phyloP scores from a whole-genome alignment of 371 early-diverging fungal genomes.

The Mortierella sp. region DNA sequence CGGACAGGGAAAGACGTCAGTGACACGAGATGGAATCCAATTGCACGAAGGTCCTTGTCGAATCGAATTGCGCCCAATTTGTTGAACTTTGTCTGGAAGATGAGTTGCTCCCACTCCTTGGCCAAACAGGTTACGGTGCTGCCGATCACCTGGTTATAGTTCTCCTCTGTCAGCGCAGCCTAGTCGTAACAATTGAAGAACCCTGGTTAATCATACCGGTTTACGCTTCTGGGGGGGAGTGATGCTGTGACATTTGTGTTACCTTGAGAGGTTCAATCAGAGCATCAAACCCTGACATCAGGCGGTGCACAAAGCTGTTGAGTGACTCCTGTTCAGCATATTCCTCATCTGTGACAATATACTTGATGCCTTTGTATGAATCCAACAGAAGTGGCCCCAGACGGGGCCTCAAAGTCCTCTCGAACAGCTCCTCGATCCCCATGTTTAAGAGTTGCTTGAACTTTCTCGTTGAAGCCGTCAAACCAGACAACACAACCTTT shows the following conservation, averaged over 20 bases:
- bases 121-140: slow-evolving; percentile 71
- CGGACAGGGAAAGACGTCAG: slow-evolving; percentile 74
- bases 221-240: too few species aligned
- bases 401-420: slow-evolving; percentile 82
- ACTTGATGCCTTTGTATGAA: slow-evolving; percentile 85
- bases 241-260: not conserved
- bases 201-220: too few species aligned
- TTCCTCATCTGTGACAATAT: slow-evolving; percentile 90
- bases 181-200: too few species aligned
- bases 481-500: slow-evolving; percentile 60
- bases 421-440: slow-evolving; percentile 83
- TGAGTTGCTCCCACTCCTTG: slow-evolving; percentile 87
- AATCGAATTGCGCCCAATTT: slow-evolving; percentile 83
- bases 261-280: slow-evolving; percentile 70
- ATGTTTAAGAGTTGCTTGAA: slow-evolving; percentile 75
- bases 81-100: slow-evolving; percentile 86
- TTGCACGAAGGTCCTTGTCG: slow-evolving; percentile 87
- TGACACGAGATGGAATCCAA: slow-evolving; percentile 75
- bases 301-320: slow-evolving; percentile 82
- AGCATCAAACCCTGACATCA: slow-evolving; percentile 71
- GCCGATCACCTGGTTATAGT: slow-evolving; percentile 72
- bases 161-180: slow-evolving; percentile 74
- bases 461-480: slow-evolving; percentile 66
- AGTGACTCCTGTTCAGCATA: slow-evolving; percentile 85
- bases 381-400: slow-evolving; percentile 83